Base-by-base conservation (phyloP, 352 stramenopile genomes). In the Globisporangium canariense region DNA sequence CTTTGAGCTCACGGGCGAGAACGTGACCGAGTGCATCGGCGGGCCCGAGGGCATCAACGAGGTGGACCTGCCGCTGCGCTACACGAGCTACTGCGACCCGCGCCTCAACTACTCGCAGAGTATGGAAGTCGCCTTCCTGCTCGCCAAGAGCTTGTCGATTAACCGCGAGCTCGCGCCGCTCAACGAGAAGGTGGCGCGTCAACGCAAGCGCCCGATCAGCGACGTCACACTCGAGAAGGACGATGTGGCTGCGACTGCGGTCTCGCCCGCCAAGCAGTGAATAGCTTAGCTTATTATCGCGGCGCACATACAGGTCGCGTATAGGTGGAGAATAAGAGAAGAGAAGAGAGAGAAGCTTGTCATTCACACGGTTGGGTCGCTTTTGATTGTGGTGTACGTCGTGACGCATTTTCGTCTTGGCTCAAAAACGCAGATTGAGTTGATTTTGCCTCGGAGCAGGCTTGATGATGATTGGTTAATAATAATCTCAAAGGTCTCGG, bases 11-110 rank as follows among this genome's bases (percentile, higher is more conserved):
- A 99, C 97, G 22, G 97, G 97, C 50, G 95, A 99, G 72, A 97
- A 99, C 83, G 97, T 99, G 36, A 99, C 97, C 2, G 97, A 99
- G 79, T 99, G 97, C 78, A 98, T 97, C 60, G 97, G 97, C 60
- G 97, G 97, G 25, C 85, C 98, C 1, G 87, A 97, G 63, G 88
- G 88, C 62, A 92, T 99, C 32, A 96, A 90, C 47, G 96, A 98
- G 73, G 78, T 89, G 13, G 94, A 98, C 62, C 79, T 99, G 34
- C 86, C 78, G 20, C 76, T 93, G 65, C 87, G 93, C 62, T 99
- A 99, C 89, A 91, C 96, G 64, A 99, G 97, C 60, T 95, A 93
- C 71, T 99, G 97, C 70, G 97, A 99, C 86, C 97, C 97, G 51
- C 90, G 97, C 53, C 83, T 99, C 53, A 99, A 99, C 80, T 98